Evolutionary conservation across 2,329 filamentous ascomycete species (phyloP).

Genomic region (Fusarium acutatum): DNA sequence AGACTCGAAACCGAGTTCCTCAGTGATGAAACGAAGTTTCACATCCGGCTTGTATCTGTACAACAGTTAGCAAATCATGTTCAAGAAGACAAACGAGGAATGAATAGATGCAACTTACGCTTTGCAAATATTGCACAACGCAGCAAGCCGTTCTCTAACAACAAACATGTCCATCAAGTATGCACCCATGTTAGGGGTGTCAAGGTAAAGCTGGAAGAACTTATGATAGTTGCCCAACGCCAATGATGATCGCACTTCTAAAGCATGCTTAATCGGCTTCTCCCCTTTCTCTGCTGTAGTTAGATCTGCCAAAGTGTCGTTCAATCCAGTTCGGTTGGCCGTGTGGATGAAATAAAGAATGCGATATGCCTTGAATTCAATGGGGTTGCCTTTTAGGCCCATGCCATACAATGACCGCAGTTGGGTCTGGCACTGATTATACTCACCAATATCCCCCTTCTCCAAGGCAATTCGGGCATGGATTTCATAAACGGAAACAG

Average conservation of each 20-base stretch:
- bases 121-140: conserved; percentile 92
- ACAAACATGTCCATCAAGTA: conserved; percentile 99
- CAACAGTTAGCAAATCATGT: conserved; percentile 54
- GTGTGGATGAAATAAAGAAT: conserved; percentile 99
- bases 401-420: conserved; percentile 89
- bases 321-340: conserved; percentile 96
- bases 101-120: conserved; percentile 71
- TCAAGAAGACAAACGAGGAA: neutral
- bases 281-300: conserved; percentile 94
- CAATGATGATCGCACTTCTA: conserved; percentile 89
- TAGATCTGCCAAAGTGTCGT: conserved; percentile 98
- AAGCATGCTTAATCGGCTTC: conserved; percentile 84
- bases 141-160: conserved; percentile 88
- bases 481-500: conserved; percentile 95
- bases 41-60: conserved; percentile 90
- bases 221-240: conserved; percentile 96
- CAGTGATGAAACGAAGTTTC: conserved; percentile 88
- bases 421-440: conserved; percentile 99
- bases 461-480: conserved; percentile 97
- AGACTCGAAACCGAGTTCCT: conserved; percentile 95
- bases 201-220: conserved; percentile 95
- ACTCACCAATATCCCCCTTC: conserved; percentile 99
- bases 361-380: conserved; percentile 99
- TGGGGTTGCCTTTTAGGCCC: conserved; percentile 86
- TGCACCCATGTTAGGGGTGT: conserved; percentile 95